phyloP scores from a whole-genome alignment of 371 early-diverging fungal genomes.

The Encephalitozoon hellem region DNA sequence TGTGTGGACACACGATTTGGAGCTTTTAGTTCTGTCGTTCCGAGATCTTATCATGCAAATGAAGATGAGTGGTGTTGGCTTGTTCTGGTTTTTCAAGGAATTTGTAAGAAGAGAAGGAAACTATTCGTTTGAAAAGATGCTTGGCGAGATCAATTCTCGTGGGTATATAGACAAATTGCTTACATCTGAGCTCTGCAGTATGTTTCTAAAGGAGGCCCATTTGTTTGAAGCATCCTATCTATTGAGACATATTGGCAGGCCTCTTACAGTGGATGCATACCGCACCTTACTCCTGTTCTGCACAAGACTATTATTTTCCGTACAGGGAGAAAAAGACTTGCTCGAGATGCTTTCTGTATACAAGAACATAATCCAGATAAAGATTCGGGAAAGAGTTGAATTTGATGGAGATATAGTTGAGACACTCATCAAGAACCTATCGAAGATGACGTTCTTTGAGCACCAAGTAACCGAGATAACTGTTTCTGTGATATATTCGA shows the following conservation, averaged over 20 bases:
- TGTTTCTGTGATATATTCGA: slow-evolving; percentile 31
- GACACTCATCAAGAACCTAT: slow-evolving; percentile 23
- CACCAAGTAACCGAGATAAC: slow-evolving; percentile 15
- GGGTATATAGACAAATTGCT: neutral
- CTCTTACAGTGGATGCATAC: slow-evolving; percentile 11
- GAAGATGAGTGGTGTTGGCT: neutral
- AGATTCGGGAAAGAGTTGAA: neutral
- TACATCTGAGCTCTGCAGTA: neutral
- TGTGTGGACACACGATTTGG: slow-evolving; percentile 31
- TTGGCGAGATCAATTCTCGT: neutral
- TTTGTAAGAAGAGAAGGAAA: neutral
- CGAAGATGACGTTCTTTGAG: slow-evolving; percentile 51
- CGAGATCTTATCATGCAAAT: slow-evolving; percentile 10
- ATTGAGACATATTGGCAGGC: neutral
- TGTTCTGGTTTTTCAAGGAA: slow-evolving; percentile 16
- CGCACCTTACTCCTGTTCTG: neutral
- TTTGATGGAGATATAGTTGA: slow-evolving; percentile 8
- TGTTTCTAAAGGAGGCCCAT: neutral
- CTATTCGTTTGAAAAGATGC: slow-evolving; percentile 12
- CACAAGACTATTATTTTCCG: slow-evolving; percentile 30
- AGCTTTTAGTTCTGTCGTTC: slow-evolving; percentile 17
- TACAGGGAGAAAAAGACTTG: slow-evolving; percentile 10
- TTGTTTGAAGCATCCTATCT: slow-evolving; percentile 13
- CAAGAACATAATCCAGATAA: slow-evolving; percentile 22
- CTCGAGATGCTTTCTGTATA: slow-evolving; percentile 22